Percentiles rank a stretch among this genome's conserved stretches.
Evolutionary conservation across 768 basidiomycete genomes (phyloP).

Genomic region (Mycena galopus): DNA sequence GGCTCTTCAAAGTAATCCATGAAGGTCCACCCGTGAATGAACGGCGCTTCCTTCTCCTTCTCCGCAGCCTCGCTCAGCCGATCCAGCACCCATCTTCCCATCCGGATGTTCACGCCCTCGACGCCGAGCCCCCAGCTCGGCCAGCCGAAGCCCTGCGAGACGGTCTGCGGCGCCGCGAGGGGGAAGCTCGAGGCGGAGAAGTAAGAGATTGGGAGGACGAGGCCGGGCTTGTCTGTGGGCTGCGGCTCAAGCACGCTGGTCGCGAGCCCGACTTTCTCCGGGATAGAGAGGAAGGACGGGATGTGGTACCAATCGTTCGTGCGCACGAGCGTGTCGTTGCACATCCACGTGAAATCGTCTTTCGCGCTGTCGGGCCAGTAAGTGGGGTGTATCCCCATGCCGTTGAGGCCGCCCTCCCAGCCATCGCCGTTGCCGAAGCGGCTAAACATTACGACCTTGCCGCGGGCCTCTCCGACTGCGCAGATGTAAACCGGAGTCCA

Average conservation of each 20-base stretch:
- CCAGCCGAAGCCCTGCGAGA: conserved; percentile 90
- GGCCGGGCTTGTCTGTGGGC: conserved; percentile 46
- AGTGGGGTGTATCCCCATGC: conserved; percentile 89
- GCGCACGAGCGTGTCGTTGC: conserved; percentile 75
- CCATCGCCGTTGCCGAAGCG: conserved; percentile 82
- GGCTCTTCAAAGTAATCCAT: conserved; percentile 83
- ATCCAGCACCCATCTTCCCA: conserved; percentile 79
- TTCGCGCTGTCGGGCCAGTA: conserved; percentile 86
- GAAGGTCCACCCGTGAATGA: conserved; percentile 81
- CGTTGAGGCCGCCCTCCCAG: conserved; percentile 78
- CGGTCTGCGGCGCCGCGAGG: conserved; percentile 78
- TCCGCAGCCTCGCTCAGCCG: conserved; percentile 51
- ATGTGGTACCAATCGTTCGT: conserved; percentile 94
- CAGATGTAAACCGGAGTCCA: background rate
- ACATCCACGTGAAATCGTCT: conserved; percentile 83
- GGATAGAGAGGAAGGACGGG: conserved; percentile 82
- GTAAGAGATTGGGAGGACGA: conserved; percentile 80
- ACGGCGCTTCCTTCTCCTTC: conserved; percentile 48
- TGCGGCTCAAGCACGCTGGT: conserved; percentile 65
- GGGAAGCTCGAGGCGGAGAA: conserved; percentile 88
- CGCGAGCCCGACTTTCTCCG: conserved; percentile 80
- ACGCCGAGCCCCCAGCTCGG: conserved; percentile 81
- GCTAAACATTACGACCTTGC: conserved; percentile 87
- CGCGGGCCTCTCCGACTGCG: conserved; percentile 82
- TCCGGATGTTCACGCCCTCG: conserved; percentile 87